Base-by-base conservation (phyloP, 805 yeast species). In the Kluyveromyces starmeri region DNA sequence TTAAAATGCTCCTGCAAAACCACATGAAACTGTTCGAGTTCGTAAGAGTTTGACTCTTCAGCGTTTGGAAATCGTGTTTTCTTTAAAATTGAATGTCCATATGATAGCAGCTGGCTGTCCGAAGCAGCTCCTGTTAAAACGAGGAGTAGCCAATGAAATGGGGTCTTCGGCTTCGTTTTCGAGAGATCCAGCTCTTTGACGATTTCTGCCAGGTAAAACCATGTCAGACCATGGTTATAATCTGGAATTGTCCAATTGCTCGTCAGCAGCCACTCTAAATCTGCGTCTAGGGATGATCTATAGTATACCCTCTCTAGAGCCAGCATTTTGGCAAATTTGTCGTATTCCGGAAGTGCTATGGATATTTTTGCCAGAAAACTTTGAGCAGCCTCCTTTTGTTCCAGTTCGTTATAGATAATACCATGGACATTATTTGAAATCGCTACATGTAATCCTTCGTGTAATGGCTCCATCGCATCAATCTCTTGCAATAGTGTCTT, bases 41-140 rank as follows among this genome's bases (percentile, higher is more conserved):
- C 34, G 17, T 25, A 27, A 43, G 61, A 39, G 44, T 56, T 51
- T 33, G 34, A 3, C 35, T 62, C 65, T 8, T 59, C 53, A 2
- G 77, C 73, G 20, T 50, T 55, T 0, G 78, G 78, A 41, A 72
- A 73, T 7, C 49, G 47, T 2, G 62, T 41, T 0, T 43, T 28
- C 2, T 50, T 35, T 13, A 65, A 27, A 2, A 58, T 10, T 3
- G 23, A 12, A 1, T 43, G 31, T 8, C 49, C 49, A 16, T 46
- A 22, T 1, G 36, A 11, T 5, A 53, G 24, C 4, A 50, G 41
- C 7, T 40, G 35, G 4, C 34, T 35, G 20, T 54, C 58, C 11
- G 36, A 15, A 15, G 28, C 37, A 9, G 26, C 19, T 27, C 25
- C 32, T 20, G 17, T 6, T 13, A 30, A 20, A 12, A 18, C 22